A percentile compares a stretch with the other conserved stretches of the same genome.
These are phyloP conservation scores for Antitrichia curtipendula DNA, from an alignment of 225 moss, liverwort and hornwort species.

Conservation along the genomic window DNA sequence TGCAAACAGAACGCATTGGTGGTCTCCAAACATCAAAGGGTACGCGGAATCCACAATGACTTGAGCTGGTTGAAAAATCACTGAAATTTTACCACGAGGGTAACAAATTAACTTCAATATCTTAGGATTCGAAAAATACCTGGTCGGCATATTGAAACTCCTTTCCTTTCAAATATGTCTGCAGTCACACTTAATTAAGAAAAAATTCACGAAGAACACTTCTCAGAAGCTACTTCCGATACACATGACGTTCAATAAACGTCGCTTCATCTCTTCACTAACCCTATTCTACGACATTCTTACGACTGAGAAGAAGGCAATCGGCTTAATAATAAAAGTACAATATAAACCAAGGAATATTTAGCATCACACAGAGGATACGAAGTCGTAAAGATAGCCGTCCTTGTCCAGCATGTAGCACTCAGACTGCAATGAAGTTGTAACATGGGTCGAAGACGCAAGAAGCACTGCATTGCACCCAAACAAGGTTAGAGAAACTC, in stretches of 20 bases:
- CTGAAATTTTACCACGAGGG: neutral
- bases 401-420: conserved; percentile 55
- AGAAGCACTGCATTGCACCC: conserved; percentile 49
- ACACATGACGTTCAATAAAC: neutral
- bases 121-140: conserved; percentile 1
- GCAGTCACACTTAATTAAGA: conserved; percentile 3
- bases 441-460: conserved; percentile 21
- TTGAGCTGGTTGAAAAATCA: neutral
- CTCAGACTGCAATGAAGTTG: conserved; percentile 37
- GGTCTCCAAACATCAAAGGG: neutral
- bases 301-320: neutral
- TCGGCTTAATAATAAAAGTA: neutral
- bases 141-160: neutral
- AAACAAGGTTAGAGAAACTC: neutral
- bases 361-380: conserved; percentile 43
- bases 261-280: neutral
- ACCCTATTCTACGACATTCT: neutral
- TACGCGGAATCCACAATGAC: neutral
- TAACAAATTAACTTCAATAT: neutral
- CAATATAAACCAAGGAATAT: neutral
- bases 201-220: neutral
- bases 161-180: conserved; percentile 41
- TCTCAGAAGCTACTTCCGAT: neutral
- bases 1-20: neutral
- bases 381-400: conserved; percentile 65